Evolutionary conservation across 1,284 basidiomycete species (phyloP), one percentile per base, ranked within the genome.

Genomic region (Leccinum fuscescens): DNA sequence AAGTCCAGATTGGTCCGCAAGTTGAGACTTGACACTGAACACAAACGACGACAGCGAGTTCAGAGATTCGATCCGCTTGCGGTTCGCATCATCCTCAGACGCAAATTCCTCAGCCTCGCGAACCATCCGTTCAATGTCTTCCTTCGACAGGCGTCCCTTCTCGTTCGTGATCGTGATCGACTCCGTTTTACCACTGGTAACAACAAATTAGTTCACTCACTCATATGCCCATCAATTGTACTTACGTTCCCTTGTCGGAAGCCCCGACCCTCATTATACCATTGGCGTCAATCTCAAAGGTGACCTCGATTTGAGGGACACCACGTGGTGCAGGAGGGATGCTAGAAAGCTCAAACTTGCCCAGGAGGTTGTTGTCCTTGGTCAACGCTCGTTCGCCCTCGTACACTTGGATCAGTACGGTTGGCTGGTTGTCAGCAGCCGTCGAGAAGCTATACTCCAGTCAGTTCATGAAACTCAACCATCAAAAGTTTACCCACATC

Each of bases 311-410:
- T 69, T 96, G 94, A 69, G 94, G 94, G 55, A 96, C 92, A 74
- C 96, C 96, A 65, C 94, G 93, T 64, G 96, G 95, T 1, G 96
- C 92, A 44, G 95, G 94, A 20, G 96, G 96, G 65, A 98, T 97
- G 64, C 92, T 78, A 62, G 86, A 90, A 53, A 98, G 87, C 79
- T 98, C 96, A 73, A 98, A 98, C 78, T 96, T 95, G 79, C 96
- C 96, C 65, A 99, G 90, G 58, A 91, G 85, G 83, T 97, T 96
- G 88, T 98, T 98, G 82, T 98, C 94, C 86, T 96, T 96, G 71
- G 95, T 97, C 75, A 96, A 80, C 52, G 93, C 88, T 76, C 94
- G 93, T 80, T 97, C 94, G 76, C 95, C 94, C 83, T 97, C 94
- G 74, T 83, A 97, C 62, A 98, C 94, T 73, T 92, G 89, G 76